phyloP scores from a whole-genome alignment of 2,329 filamentous ascomycete species.

The Ascochyta clinopodiicola region DNA sequence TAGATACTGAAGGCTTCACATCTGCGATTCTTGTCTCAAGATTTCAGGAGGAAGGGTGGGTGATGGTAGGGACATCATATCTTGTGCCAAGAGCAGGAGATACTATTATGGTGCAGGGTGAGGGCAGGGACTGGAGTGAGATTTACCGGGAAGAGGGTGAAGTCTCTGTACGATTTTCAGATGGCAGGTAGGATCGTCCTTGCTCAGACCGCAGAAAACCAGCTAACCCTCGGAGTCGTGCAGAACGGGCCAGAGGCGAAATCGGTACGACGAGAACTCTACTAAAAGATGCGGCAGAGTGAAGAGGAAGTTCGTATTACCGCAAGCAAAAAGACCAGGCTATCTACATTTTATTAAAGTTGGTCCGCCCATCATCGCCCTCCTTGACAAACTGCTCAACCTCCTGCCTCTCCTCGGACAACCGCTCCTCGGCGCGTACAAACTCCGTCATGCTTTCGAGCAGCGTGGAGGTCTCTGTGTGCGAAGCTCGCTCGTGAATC shows the following conservation, averaged over 20 bases:
- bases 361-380: conserved; percentile 6
- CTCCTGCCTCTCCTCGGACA: conserved; percentile 2
- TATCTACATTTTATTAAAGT: conserved; percentile 18
- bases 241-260: background rate
- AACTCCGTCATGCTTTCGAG: conserved; percentile 10
- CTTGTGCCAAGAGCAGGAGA: conserved; percentile 10
- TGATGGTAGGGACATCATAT: conserved; percentile 3
- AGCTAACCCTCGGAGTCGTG: conserved; percentile 1
- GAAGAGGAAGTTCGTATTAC: too few species aligned
- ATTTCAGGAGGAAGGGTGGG: conserved; percentile 6
- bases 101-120: conserved; percentile 7
- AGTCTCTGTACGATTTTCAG: background rate
- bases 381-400: conserved; percentile 14
- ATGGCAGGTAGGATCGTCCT: background rate
- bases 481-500: background rate
- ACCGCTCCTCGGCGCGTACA: background rate
- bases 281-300: background rate
- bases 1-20: conserved; percentile 3
- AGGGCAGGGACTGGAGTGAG: conserved; percentile 9
- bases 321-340: too few species aligned
- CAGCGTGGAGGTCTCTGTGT: conserved; percentile 4
- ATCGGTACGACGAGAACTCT: background rate
- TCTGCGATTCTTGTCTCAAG: conserved; percentile 10
- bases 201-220: background rate
- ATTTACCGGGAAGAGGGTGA: conserved; percentile 3